Conservation (phyloP, 2,329 filamentous ascomycete species). For the Penicillium janthinellum region DNA sequence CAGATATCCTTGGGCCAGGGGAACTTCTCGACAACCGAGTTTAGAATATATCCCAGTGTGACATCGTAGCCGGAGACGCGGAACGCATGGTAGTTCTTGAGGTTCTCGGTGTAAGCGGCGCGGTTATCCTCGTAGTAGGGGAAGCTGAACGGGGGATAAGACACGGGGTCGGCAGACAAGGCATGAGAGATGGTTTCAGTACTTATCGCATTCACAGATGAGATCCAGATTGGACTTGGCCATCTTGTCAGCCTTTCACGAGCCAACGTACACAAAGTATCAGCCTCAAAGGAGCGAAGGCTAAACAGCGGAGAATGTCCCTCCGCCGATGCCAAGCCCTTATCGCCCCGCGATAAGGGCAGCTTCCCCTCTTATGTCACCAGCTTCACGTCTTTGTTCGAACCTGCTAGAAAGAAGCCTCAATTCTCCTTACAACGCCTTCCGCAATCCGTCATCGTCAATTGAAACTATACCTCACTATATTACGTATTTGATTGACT, state of each 20-base stretch:
- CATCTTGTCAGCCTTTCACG: slow-evolving; percentile 23
- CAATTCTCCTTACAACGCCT: not conserved
- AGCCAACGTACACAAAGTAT: not conserved
- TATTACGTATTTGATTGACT: not conserved
- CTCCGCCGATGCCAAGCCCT: slow-evolving; percentile 21
- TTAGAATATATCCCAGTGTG: slow-evolving; percentile 62
- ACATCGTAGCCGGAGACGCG: slow-evolving; percentile 68
- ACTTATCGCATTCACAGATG: slow-evolving; percentile 60
- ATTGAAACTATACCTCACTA: not conserved
- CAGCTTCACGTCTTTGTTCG: slow-evolving; percentile 10
- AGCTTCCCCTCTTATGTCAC: slow-evolving; percentile 28
- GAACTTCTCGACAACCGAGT: slow-evolving; percentile 46
- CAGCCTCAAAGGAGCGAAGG: not conserved
- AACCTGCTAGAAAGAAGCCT: slow-evolving; percentile 11
- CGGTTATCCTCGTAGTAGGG: slow-evolving; percentile 69
- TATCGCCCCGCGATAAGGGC: slow-evolving; percentile 29
- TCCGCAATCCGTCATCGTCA: not conserved
- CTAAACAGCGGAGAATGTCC: not conserved
- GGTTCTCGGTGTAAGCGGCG: slow-evolving; percentile 56
- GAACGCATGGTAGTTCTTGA: slow-evolving; percentile 62
- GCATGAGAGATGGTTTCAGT: slow-evolving; percentile 11
- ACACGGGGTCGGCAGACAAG: slow-evolving; percentile 1
- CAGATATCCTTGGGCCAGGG: slow-evolving; percentile 59
- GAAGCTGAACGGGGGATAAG: slow-evolving; percentile 59
- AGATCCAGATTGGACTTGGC: slow-evolving; percentile 56